Conservation (phyloP, 2,329 filamentous ascomycete genomes). For the Ophiostoma pallidulum region DNA sequence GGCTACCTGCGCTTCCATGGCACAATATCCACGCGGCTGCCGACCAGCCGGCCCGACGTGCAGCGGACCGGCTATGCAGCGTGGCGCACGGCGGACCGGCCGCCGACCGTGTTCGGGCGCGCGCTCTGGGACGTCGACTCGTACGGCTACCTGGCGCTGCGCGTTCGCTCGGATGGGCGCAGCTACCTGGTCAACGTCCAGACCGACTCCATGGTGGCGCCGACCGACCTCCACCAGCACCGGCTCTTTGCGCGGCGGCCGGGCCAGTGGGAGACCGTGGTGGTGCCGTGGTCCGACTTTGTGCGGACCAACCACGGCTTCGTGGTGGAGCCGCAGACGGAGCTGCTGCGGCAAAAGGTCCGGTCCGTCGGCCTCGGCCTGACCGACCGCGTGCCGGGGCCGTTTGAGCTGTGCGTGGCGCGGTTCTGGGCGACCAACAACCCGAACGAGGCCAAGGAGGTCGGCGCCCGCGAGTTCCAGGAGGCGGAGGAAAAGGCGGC, state of each 20-base stretch:
- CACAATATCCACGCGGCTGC: slow-evolving; percentile 76
- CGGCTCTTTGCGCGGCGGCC: slow-evolving; percentile 68
- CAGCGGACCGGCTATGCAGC: slow-evolving; percentile 80
- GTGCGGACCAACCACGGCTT: slow-evolving; percentile 89
- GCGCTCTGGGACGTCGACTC: slow-evolving; percentile 83
- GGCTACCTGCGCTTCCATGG: slow-evolving; percentile 78
- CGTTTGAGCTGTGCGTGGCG: slow-evolving; percentile 79
- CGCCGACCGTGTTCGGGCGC: slow-evolving; percentile 73
- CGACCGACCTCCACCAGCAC: slow-evolving; percentile 94
- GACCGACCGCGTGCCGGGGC: slow-evolving; percentile 80
- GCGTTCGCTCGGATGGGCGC: slow-evolving; percentile 81
- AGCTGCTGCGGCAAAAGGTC: slow-evolving; percentile 79
- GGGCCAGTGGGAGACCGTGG: slow-evolving; percentile 90
- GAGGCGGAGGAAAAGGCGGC: neutral
- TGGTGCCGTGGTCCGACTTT: slow-evolving; percentile 86
- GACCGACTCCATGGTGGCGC: slow-evolving; percentile 75
- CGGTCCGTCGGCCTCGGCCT: slow-evolving; percentile 77
- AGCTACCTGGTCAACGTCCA: slow-evolving; percentile 94
- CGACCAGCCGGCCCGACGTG: slow-evolving; percentile 61
- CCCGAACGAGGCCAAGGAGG: slow-evolving; percentile 27
- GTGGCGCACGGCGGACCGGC: slow-evolving; percentile 73
- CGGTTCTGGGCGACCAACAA: slow-evolving; percentile 86
- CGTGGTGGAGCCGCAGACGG: slow-evolving; percentile 85
- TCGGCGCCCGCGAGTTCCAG: slow-evolving; percentile 16
- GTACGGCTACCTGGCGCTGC: slow-evolving; percentile 77